Evolutionary conservation across 2,329 filamentous ascomycete species (phyloP).

Genomic region (Pseudogymnoascus sp.): DNA sequence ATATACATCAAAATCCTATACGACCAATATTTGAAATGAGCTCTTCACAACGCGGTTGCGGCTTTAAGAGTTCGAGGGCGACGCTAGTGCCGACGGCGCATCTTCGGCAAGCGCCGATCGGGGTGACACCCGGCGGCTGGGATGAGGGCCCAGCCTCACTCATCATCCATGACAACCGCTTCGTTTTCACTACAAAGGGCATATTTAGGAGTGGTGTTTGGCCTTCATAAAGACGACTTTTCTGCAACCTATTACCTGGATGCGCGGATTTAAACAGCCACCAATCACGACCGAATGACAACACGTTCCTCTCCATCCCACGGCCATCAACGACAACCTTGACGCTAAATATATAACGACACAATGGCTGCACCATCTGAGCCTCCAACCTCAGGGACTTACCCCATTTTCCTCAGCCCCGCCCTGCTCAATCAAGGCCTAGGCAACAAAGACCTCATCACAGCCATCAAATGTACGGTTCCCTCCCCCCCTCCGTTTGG

Average conservation of each 20-base stretch:
- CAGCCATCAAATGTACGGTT: background rate
- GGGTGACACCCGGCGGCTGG: conserved; percentile 3
- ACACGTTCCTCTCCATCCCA: background rate
- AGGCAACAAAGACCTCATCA: background rate
- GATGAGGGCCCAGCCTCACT: background rate
- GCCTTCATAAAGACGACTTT: background rate
- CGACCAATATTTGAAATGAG: background rate
- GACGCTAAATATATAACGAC: background rate
- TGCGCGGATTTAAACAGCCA: background rate
- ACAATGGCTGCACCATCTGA: background rate
- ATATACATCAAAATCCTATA: background rate
- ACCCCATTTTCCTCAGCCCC: conserved; percentile 4
- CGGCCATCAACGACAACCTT: background rate
- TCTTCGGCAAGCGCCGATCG: conserved; percentile 6
- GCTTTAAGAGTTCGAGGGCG: background rate
- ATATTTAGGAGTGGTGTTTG: background rate
- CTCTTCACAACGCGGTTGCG: background rate
- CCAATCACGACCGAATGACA: background rate
- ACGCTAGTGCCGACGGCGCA: background rate
- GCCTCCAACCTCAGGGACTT: background rate
- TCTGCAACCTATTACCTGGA: background rate
- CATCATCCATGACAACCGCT: background rate
- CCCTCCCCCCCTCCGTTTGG: background rate
- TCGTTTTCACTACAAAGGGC: background rate
- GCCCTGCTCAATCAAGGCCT: background rate